Percentiles rank a stretch among this genome's conserved stretches.
Evolutionary conservation across 352 stramenopile species (phyloP).

Genomic region (Phytophthora brassicae): DNA sequence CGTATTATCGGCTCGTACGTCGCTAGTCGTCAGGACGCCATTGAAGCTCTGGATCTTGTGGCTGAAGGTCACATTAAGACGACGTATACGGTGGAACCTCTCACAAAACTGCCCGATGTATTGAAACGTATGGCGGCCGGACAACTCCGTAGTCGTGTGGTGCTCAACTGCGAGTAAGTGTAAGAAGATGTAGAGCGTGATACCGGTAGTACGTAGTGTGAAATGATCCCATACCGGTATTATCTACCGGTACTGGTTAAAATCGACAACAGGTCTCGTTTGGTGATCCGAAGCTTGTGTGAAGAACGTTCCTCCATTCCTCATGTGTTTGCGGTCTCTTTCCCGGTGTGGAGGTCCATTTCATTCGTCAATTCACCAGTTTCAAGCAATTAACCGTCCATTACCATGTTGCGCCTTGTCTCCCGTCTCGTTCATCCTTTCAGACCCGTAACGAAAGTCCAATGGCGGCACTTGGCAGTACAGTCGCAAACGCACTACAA

Average conservation of each 20-base stretch:
- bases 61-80: conserved; percentile 47
- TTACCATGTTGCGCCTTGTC: conserved; percentile 28
- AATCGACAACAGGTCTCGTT: neutral
- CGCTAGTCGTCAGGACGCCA: conserved; percentile 52
- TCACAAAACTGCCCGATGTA: conserved; percentile 43
- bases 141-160: conserved; percentile 35
- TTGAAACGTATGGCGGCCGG: conserved; percentile 45
- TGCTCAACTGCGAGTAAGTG: conserved; percentile 47
- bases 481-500: conserved; percentile 45
- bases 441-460: conserved; percentile 21
- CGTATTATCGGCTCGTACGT: conserved; percentile 61
- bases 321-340: neutral
- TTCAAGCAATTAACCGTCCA: neutral
- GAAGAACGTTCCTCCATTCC: conserved; percentile 4
- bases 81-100: conserved; percentile 38
- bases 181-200: conserved; percentile 12
- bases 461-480: conserved; percentile 36
- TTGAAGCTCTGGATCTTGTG: conserved; percentile 56
- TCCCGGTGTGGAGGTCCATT: conserved; percentile 5
- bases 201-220: too few species aligned
- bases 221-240: too few species aligned
- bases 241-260: too few species aligned
- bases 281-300: conserved; percentile 13
- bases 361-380: conserved; percentile 22
- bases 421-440: conserved; percentile 29